These are phyloP conservation scores for Curvularia verruculosa DNA, from an alignment of 2,329 filamentous ascomycete genomes.

Conservation along the genomic window DNA sequence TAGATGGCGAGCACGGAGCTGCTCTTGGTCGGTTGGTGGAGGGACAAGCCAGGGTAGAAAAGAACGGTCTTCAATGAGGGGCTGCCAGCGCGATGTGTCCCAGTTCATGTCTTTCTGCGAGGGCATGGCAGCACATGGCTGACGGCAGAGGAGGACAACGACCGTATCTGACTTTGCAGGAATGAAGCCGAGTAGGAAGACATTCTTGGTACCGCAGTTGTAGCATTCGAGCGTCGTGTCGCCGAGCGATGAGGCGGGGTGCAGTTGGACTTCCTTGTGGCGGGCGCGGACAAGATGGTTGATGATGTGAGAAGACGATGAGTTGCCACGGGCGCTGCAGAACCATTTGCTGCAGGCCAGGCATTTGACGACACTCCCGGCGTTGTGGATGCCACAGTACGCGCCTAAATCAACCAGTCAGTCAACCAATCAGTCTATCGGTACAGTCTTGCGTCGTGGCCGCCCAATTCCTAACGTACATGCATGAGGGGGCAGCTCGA, in stretches of 20 bases:
- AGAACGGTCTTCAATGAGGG: slow-evolving; percentile 93
- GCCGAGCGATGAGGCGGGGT: slow-evolving; percentile 88
- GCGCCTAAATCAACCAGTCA: slow-evolving; percentile 55
- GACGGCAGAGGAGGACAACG: slow-evolving; percentile 93
- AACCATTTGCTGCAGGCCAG: slow-evolving; percentile 98
- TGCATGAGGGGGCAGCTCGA: slow-evolving; percentile 87
- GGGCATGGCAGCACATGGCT: slow-evolving; percentile 91
- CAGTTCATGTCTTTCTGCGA: slow-evolving; percentile 99
- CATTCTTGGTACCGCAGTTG: slow-evolving; percentile 99
- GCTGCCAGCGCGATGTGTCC: slow-evolving; percentile 98
- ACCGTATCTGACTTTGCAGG: slow-evolving; percentile 98
- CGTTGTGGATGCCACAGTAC: slow-evolving; percentile 97
- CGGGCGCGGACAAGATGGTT: slow-evolving; percentile 96
- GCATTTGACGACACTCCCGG: slow-evolving; percentile 94
- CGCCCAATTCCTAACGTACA: slow-evolving; percentile 50
- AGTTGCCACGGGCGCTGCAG: slow-evolving; percentile 95
- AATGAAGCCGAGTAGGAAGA: slow-evolving; percentile 96
- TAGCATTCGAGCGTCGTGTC: slow-evolving; percentile 98
- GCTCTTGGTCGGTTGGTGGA: slow-evolving; percentile 88
- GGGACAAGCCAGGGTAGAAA: slow-evolving; percentile 94
- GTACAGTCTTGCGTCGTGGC: background rate
- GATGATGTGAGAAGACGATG: slow-evolving; percentile 95
- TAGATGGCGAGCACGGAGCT: slow-evolving; percentile 90
- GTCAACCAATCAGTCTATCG: background rate
- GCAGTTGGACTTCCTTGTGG: slow-evolving; percentile 98